Percentiles rank a stretch among this genome's conserved stretches.
These are phyloP conservation scores for Fusarium acutatum DNA, from an alignment of 2,329 filamentous ascomycete species.

Conservation along the genomic window DNA sequence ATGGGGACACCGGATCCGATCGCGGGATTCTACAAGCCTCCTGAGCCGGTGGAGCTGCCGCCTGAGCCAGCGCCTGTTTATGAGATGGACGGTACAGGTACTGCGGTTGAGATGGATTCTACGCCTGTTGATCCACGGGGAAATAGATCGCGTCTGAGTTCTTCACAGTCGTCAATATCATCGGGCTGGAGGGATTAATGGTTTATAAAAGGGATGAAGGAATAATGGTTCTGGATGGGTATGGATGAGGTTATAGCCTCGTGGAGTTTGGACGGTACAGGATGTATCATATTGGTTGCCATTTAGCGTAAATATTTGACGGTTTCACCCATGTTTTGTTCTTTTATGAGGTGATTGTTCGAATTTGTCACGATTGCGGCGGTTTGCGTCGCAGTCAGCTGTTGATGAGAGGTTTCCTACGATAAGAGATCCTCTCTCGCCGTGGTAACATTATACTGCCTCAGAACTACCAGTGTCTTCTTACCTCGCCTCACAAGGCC, in stretches of 20 bases:
- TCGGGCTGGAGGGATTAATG: neutral
- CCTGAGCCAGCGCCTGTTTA: conserved; percentile 16
- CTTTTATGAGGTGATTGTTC: neutral
- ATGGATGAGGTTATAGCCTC: conserved; percentile 10
- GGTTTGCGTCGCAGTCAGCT: neutral
- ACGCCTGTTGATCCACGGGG: conserved; percentile 4
- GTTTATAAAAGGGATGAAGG: neutral
- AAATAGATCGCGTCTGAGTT: neutral
- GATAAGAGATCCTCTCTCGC: neutral
- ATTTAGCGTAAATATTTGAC: conserved; percentile 20
- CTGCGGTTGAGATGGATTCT: conserved; percentile 24
- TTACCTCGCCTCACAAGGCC: neutral
- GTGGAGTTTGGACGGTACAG: conserved; percentile 18
- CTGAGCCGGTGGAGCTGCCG: conserved; percentile 18
- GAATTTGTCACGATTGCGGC: no score
- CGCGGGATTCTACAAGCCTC: conserved; percentile 7
- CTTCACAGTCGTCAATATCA: neutral
- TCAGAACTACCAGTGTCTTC: no score
- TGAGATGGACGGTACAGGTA: conserved; percentile 38
- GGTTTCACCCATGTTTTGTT: neutral
- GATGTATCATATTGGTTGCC: neutral
- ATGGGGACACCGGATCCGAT: conserved; percentile 11
- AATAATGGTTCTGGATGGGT: conserved; percentile 13
- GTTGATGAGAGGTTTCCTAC: neutral
- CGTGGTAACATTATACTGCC: neutral